A percentile compares a stretch with the other conserved stretches of the same genome.
Conservation (phyloP, 2,329 filamentous ascomycete species). For the Neoascochyta sp. region DNA sequence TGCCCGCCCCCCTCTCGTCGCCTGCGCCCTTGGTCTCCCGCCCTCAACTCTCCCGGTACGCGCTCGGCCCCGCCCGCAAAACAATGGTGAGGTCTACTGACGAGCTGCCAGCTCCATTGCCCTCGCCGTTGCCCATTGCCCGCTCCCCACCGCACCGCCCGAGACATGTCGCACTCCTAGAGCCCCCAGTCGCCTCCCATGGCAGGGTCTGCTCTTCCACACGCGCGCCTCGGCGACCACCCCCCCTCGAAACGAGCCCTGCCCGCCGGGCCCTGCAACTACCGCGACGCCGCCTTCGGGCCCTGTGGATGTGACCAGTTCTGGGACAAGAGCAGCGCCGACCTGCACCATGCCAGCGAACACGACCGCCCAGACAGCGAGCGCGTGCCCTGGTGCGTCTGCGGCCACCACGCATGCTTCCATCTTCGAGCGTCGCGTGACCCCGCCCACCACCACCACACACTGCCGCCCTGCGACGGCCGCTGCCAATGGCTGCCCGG, state of each 20-base stretch:
- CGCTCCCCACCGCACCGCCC: no score
- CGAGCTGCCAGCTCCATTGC: slow-evolving; percentile 16
- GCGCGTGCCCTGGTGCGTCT: slow-evolving; percentile 48
- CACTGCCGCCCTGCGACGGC: slow-evolving; percentile 12
- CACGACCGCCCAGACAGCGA: slow-evolving; percentile 23
- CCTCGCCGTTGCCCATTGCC: no score
- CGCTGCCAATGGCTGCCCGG: slow-evolving; percentile 11
- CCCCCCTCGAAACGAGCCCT: slow-evolving; percentile 34
- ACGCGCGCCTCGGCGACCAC: slow-evolving; percentile 13
- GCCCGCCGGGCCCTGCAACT: slow-evolving; percentile 53
- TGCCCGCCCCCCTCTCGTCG: slow-evolving; percentile 9
- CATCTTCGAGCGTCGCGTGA: slow-evolving; percentile 39
- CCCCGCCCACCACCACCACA: slow-evolving; percentile 4
- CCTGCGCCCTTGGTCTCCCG: slow-evolving; percentile 15
- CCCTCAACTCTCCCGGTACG: slow-evolving; percentile 29
- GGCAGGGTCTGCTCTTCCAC: slow-evolving; percentile 28
- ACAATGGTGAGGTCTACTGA: slow-evolving; percentile 32
- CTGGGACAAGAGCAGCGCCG: slow-evolving; percentile 41
- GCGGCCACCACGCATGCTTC: slow-evolving; percentile 57
- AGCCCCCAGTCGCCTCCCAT: slow-evolving; percentile 32
- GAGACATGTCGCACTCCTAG: slow-evolving; percentile 31
- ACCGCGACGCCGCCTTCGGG: slow-evolving; percentile 46
- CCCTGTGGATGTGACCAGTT: slow-evolving; percentile 55
- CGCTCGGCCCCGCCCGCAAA: slow-evolving; percentile 21
- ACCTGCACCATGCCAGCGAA: slow-evolving; percentile 28